Evolutionary conservation across 73 alveolate genomes (phyloP), one percentile per base, ranked within the genome.

Genomic region (Blepharisma stoltei): DNA sequence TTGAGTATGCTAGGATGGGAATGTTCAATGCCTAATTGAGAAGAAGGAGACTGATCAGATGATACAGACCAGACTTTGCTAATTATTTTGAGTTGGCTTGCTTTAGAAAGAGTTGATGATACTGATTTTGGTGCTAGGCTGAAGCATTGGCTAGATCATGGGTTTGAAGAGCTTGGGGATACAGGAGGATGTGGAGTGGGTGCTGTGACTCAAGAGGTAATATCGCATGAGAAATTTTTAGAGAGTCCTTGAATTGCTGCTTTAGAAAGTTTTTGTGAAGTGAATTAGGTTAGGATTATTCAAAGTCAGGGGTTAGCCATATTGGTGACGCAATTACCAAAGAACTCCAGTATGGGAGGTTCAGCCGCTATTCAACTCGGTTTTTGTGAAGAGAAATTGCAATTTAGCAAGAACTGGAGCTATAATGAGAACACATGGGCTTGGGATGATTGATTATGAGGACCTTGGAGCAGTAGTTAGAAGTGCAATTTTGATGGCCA

Each of bases 161-260:
- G 87, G 21, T 69, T 80, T 70, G 76, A 49, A 21, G 87, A 80
- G 55, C 70, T 80, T 6, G 87, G 87, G 5, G 87, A 80, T 52
- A 55, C 77, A 49, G 52, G 77, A 6, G 87, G 83, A 9, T 70
- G 71, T 41, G 87, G 87, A 11, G 25, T 80, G 65, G 87, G 87
- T 0, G 76, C 60, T 32, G 52, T 76, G 9, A 70, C 83, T n/a
- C 52, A 67, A 37, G 53, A 43, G 6, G 87, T 80, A 9, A 38
- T 70, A 48, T 53, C 49, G 18, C 71, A 67, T 53, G 77, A 70
- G 1, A 20, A 14, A 14, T 80, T 69, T 27, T 18, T 20, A 7
- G 20, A 54, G 6, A 9, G 65, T 5, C 87, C 87, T 23, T 54
- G 44, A 7, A 54, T 25, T 2, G 87, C 55, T 0, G 87, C 87